phyloP scores from a whole-genome alignment of 805 yeast genomes.

The Metschnikowia cubensis region DNA sequence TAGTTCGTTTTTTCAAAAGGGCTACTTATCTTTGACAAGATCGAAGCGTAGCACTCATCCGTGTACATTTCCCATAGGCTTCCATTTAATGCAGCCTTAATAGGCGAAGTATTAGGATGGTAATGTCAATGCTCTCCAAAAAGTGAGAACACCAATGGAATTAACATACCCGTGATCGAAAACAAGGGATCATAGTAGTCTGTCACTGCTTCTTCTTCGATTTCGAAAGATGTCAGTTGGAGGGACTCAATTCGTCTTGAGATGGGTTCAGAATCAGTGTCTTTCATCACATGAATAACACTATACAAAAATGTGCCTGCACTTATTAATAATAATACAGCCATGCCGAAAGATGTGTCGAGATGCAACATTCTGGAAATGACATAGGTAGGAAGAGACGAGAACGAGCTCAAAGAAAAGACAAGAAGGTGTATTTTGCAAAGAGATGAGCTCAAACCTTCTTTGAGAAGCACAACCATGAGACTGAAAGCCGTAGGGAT shows the following conservation, averaged over 20 bases:
- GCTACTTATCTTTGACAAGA: neutral
- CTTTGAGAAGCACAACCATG: slow-evolving; percentile 47
- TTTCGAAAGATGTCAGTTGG: slow-evolving; percentile 8
- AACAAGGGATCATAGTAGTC: slow-evolving; percentile 1
- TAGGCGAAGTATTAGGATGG: neutral
- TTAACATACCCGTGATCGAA: slow-evolving; percentile 12
- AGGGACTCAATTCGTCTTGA: slow-evolving; percentile 9
- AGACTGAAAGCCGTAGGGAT: slow-evolving; percentile 73
- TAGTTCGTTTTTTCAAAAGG: neutral
- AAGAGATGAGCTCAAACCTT: slow-evolving; percentile 26
- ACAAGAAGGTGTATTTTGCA: slow-evolving; percentile 45
- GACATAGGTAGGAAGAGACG: slow-evolving; percentile 50
- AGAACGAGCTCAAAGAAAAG: slow-evolving; percentile 58
- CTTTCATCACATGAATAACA: slow-evolving; percentile 59
- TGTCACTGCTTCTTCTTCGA: neutral
- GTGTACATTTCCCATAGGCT: neutral
- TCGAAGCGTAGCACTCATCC: neutral
- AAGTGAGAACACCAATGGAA: slow-evolving; percentile 14
- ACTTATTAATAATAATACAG: slow-evolving; percentile 55
- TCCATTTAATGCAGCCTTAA: neutral
- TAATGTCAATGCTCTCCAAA: slow-evolving; percentile 7
- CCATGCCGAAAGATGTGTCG: slow-evolving; percentile 40
- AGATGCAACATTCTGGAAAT: slow-evolving; percentile 29
- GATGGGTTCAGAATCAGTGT: slow-evolving; percentile 13
- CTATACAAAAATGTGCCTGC: slow-evolving; percentile 75